Percentiles rank a stretch among this genome's conserved stretches.
Evolutionary conservation across 2,329 filamentous ascomycete species (phyloP).

Genomic region (Shiraia sp.): DNA sequence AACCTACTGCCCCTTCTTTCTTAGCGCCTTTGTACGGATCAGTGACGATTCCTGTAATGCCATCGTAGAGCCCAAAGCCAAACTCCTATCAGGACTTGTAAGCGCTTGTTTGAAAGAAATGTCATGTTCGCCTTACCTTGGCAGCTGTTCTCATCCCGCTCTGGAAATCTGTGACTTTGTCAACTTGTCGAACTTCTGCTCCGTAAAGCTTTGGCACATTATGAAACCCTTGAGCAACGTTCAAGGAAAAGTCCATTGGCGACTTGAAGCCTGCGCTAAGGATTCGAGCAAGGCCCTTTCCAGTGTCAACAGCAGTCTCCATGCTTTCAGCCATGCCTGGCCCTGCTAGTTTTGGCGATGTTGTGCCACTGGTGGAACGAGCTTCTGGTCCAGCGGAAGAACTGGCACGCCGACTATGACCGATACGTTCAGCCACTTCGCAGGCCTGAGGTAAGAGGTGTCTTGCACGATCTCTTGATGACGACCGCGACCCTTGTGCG

Average conservation of each 20-base stretch:
- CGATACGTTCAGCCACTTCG: constrained; percentile 3
- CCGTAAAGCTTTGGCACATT: constrained; percentile 86
- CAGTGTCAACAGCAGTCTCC: constrained; percentile 67
- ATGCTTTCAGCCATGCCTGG: constrained; percentile 18
- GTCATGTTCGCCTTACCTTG: constrained; percentile 58
- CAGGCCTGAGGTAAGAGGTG: constrained; percentile 5
- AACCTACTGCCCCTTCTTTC: constrained; percentile 67
- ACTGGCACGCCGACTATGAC: constrained; percentile 15
- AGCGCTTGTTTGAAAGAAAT: too few species aligned
- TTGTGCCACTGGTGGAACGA: constrained; percentile 18
- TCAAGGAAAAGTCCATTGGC: constrained; percentile 83
- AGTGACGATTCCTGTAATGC: constrained; percentile 77
- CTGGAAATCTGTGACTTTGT: constrained; percentile 76
- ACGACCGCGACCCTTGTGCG: constrained; percentile 31
- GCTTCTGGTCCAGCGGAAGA: constrained; percentile 23
- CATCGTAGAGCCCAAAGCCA: constrained; percentile 77
- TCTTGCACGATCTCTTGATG: constrained; percentile 25
- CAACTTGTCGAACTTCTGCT: constrained; percentile 76
- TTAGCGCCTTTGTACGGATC: constrained; percentile 73
- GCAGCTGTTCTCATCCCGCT: constrained; percentile 78
- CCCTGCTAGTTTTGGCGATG: constrained; percentile 10
- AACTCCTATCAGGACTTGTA: constrained; percentile 60
- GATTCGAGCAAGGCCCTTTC: constrained; percentile 71
- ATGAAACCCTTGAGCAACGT: constrained; percentile 82
- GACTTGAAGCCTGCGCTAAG: constrained; percentile 75